These are phyloP conservation scores for Pleurotus tuber-regium DNA, from an alignment of 768 basidiomycete genomes.

Conservation along the genomic window DNA sequence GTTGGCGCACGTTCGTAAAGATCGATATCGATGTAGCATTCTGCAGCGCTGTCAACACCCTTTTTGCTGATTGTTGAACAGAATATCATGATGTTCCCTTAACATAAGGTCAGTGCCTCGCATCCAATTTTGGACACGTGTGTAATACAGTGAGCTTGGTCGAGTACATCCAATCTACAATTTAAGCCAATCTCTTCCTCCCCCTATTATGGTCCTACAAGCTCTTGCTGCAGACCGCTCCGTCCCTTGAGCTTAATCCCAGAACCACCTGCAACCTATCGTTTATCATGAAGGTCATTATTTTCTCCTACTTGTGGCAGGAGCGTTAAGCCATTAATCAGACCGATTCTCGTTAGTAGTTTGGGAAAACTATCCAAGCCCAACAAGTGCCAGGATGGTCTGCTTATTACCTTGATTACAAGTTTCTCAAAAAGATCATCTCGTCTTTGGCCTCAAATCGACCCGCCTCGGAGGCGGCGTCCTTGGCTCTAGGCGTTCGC, in stretches of 20 bases:
- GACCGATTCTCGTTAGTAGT: slow-evolving; percentile 54
- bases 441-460: slow-evolving; percentile 90
- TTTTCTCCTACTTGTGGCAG: not conserved
- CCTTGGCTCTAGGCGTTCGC: slow-evolving; percentile 79
- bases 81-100: not conserved
- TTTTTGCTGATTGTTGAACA: not conserved
- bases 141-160: slow-evolving; percentile 13
- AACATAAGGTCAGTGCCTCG: slow-evolving; percentile 7
- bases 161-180: not conserved
- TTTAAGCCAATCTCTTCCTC: slow-evolving; percentile 8
- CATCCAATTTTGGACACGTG: slow-evolving; percentile 25
- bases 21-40: slow-evolving; percentile 22
- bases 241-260: not conserved
- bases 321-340: not conserved
- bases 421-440: slow-evolving; percentile 97
- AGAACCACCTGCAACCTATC: not conserved
- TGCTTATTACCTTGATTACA: slow-evolving; percentile 94
- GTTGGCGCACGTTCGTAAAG: slow-evolving; percentile 49
- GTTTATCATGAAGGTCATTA: slow-evolving; percentile 32
- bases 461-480: slow-evolving; percentile 87
- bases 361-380: slow-evolving; percentile 96
- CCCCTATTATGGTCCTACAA: slow-evolving; percentile 2
- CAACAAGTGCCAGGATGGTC: slow-evolving; percentile 99
- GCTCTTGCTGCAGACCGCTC: not conserved
- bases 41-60: slow-evolving; percentile 3